These are phyloP conservation scores for Alternaria brassicicola DNA, from an alignment of 2,329 filamentous ascomycete genomes.

Conservation along the genomic window DNA sequence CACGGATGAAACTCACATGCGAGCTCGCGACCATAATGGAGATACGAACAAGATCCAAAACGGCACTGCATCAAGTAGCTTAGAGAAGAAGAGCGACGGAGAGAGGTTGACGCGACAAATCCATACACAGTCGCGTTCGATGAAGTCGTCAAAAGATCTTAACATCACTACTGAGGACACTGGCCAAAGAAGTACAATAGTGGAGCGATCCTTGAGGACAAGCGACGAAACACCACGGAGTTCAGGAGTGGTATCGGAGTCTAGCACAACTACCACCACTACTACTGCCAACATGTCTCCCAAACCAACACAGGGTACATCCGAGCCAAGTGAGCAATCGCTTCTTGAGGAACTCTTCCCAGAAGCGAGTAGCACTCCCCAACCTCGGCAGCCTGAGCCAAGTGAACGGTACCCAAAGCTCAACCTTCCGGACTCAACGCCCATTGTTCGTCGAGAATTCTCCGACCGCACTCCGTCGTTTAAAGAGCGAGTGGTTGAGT, in stretches of 20 bases:
- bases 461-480: constrained; percentile 6
- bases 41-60: not conserved
- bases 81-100: constrained; percentile 11
- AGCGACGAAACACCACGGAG: not conserved
- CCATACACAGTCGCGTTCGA: constrained; percentile 22
- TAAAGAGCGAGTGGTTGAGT: constrained; percentile 30
- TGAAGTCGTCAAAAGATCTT: constrained; percentile 17
- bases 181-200: not conserved
- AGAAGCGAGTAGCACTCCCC: constrained; percentile 45
- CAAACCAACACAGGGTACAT: constrained; percentile 2
- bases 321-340: constrained; percentile 38
- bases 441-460: constrained; percentile 15
- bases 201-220: not conserved
- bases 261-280: not conserved
- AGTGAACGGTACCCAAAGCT: constrained; percentile 39
- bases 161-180: not conserved
- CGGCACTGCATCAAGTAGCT: not conserved
- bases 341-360: constrained; percentile 62
- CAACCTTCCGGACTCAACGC: constrained; percentile 24
- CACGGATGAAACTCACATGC: not conserved
- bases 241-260: not conserved
- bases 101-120: constrained; percentile 19
- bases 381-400: constrained; percentile 17
- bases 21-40: not conserved
- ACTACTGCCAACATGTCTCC: not conserved